Evolutionary conservation across 495 filamentous ascomycete species (phyloP).

Genomic region (Evernia prunastri): DNA sequence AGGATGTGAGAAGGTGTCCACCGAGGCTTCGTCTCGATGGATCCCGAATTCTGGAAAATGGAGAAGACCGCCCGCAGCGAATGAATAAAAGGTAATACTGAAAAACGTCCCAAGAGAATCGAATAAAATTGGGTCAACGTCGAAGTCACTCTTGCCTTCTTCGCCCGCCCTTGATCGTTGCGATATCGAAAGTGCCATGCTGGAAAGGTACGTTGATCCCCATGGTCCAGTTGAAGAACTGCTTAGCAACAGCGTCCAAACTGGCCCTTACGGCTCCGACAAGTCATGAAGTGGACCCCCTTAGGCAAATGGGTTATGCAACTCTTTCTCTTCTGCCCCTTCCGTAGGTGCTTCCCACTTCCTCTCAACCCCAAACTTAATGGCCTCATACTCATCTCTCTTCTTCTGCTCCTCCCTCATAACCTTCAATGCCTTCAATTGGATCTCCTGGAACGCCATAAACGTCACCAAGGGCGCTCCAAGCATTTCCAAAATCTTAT

Average conservation of each 20-base stretch:
- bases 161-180: neutral
- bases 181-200: neutral
- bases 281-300: neutral
- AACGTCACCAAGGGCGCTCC: constrained; percentile 38
- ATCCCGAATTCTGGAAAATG: neutral
- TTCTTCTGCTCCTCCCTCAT: constrained; percentile 32
- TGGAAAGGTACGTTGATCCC: neutral
- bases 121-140: neutral
- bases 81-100: neutral
- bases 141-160: neutral
- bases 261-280: neutral
- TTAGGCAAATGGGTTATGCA: constrained; percentile 23
- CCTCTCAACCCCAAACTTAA: constrained; percentile 24
- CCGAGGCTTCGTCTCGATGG: neutral
- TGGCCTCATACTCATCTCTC: constrained; percentile 28
- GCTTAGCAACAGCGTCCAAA: neutral
- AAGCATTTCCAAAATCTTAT: constrained; percentile 49
- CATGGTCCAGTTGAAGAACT: neutral
- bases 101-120: neutral
- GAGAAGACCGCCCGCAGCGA: neutral
- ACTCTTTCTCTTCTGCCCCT: constrained; percentile 16
- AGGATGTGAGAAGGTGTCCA: neutral
- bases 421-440: constrained; percentile 28
- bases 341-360: constrained; percentile 20
- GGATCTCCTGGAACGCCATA: constrained; percentile 37